Percentiles rank a stretch among this genome's conserved stretches.
Conservation (phyloP, 2,329 filamentous ascomycete species). For the Allantophomopsis lycopodina region DNA sequence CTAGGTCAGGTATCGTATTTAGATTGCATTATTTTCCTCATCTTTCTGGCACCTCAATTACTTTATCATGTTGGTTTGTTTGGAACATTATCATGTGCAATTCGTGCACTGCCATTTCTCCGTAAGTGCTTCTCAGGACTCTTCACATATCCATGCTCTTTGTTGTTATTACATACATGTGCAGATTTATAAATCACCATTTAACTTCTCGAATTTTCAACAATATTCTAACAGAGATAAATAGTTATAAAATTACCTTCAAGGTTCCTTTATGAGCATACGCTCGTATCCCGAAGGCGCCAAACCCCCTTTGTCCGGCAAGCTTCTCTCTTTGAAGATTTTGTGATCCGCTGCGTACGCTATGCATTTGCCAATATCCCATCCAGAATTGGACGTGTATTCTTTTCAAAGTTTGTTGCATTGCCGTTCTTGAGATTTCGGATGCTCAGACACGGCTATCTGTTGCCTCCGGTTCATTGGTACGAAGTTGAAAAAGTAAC, state of each 20-base stretch:
- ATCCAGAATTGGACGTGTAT: slow-evolving; percentile 54
- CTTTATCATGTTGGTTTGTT: slow-evolving; percentile 52
- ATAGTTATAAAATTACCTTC: slow-evolving; percentile 44
- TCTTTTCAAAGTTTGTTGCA: slow-evolving; percentile 63
- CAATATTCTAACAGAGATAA: neutral
- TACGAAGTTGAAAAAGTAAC: slow-evolving; percentile 37
- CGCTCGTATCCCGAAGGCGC: slow-evolving; percentile 27
- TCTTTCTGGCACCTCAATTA: slow-evolving; percentile 59
- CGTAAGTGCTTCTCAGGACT: slow-evolving; percentile 25
- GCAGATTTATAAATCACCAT: neutral
- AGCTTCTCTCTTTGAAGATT: slow-evolving; percentile 62
- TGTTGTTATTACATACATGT: neutral
- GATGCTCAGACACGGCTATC: slow-evolving; percentile 58
- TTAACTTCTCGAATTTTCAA: neutral
- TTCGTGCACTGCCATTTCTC: slow-evolving; percentile 56
- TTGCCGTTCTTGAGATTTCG: slow-evolving; percentile 64
- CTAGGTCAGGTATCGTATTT: slow-evolving; percentile 60
- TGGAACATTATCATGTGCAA: slow-evolving; percentile 38
- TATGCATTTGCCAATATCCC: slow-evolving; percentile 66
- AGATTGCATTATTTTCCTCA: slow-evolving; percentile 61
- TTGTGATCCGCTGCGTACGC: slow-evolving; percentile 64
- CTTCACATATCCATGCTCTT: neutral
- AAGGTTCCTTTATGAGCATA: slow-evolving; percentile 42
- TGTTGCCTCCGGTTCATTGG: slow-evolving; percentile 50
- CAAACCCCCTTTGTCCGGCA: slow-evolving; percentile 51